Evolutionary conservation across 2,329 filamentous ascomycete species (phyloP), one percentile per base, ranked within the genome.

Genomic region (Penicillium sp.): DNA sequence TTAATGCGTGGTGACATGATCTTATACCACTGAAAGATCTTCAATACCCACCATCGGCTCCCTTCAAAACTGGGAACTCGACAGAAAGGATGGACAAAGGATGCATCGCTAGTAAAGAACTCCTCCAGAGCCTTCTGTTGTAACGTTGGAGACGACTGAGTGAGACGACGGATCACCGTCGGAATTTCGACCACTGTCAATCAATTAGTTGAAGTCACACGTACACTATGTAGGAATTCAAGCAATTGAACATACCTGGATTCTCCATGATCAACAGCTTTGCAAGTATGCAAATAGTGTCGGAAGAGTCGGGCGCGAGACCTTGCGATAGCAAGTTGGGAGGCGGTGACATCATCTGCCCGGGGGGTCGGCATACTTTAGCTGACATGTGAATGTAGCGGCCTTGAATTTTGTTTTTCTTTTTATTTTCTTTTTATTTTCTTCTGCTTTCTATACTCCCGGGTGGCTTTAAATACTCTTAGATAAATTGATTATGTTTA

Each of bases 21-120:
- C 65, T 90, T 89, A 72, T 95, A 92, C 88, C 88, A 92, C 36
- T 84, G 82, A 65, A 90, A 95, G 50, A 95, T 86, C 60, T 80
- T 78, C 43, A 81, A 74, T 16, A 95, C 78, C 5, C 89, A 67
- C 72, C 79, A 83, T 39, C 89, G 79, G 9, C 88, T 92, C 56
- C 86, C 82, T 10, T 74, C 63, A 59, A 79, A 82, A 54, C 70
- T 76, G 39, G 76, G 77, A 2, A 90, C 88, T 11, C 84, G 81
- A 64, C 88, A 91, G 68, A 92, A 87, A 0, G 90, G 90, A 60
- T 95, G 90, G 3, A 81, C 80, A 66, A 95, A 94, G 27, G 83
- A 81, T 8, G 89, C 88, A 63, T 86, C 76, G 9, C 80, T 80
- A 0, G 86, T 82, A 70, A 92, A 95, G 73, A 89, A 92, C n/a